Evolutionary conservation across 2,329 filamentous ascomycete genomes (phyloP), one percentile per base, ranked within the genome.

Genomic region (Eutypa lata): DNA sequence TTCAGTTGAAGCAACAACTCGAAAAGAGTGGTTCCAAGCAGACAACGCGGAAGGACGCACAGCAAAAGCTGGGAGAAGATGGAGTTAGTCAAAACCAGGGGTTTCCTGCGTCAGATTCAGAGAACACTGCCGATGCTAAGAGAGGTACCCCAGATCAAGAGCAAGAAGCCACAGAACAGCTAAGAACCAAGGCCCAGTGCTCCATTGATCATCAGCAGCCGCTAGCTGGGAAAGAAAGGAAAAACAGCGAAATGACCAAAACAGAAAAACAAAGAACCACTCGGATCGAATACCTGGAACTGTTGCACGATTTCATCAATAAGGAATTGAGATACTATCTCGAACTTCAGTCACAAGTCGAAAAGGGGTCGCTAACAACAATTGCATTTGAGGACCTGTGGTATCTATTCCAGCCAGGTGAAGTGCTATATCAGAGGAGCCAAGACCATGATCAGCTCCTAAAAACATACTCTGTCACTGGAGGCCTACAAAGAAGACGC

Each of bases 371-470:
- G 14, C 14, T 54, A 19, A 26, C 48, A 7, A 24, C 38, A 8
- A 54, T 54, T 28, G 40, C 31, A 21, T 54, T 52, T 19, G 46
- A 46, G 35, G 49, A 54, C 16, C 14, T 54, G 28, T 54, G 53
- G 53, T 50, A 49, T 16, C 35, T 54, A 3, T 52, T 52, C 37
- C 38, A 18, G 13, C 46, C 49, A 8, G 53, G 53, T 11, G 53
- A 54, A 18, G 16, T 49, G 3, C 18, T 54, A 16, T 51, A 52
- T 42, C 21, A 40, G 18, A 3, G 18, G 11, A 40, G 33, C 5
- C 18, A 50, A 7, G 52, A 48, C 3, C 50, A 43, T 26, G 52
- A 53, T 24, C 52, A 53, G 22, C 33, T 50, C 1, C 50, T 50
- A 18, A 44, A 26, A 33, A 49, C 37, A 2, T 53, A 53, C 35